Evolutionary conservation across 495 filamentous ascomycete genomes (phyloP).

Genomic region (Daldinia decipiens): DNA sequence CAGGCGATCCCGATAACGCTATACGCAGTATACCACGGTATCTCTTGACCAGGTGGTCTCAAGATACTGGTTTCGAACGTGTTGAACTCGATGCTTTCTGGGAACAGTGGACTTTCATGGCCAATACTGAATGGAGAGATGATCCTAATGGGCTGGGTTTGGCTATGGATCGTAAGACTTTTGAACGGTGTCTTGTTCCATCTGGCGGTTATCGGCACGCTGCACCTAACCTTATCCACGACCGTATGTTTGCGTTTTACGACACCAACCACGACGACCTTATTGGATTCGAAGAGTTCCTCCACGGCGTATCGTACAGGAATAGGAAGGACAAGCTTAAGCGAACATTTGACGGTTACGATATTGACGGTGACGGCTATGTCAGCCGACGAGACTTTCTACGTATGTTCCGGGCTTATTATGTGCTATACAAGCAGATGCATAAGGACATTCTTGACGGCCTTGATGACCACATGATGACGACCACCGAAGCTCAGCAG

Average conservation of each 20-base stretch:
- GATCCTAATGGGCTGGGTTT: constrained; percentile 80
- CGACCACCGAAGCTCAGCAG: constrained; percentile 74
- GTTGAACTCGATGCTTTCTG: constrained; percentile 90
- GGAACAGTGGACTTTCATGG: constrained; percentile 95
- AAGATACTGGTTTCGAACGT: constrained; percentile 79
- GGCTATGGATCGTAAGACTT: constrained; percentile 90
- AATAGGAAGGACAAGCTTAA: constrained; percentile 78
- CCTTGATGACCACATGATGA: constrained; percentile 81
- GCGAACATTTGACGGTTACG: constrained; percentile 87
- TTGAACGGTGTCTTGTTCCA: constrained; percentile 89
- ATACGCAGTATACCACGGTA: constrained; percentile 69
- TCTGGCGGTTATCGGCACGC: constrained; percentile 78
- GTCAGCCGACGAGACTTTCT: constrained; percentile 90
- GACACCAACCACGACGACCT: constrained; percentile 87
- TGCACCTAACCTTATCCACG: constrained; percentile 88
- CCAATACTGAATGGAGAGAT: constrained; percentile 82
- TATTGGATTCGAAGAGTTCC: constrained; percentile 94
- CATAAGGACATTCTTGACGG: constrained; percentile 84
- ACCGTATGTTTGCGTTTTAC: constrained; percentile 96
- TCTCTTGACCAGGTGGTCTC: constrained; percentile 71
- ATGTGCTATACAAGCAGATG: constrained; percentile 84
- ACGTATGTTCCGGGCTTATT: constrained; percentile 89
- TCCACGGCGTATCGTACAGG: constrained; percentile 82
- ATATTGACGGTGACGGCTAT: constrained; percentile 89
- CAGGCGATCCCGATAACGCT: constrained; percentile 78